Conservation (phyloP, 176 grass and related monocot species). For the Cocos nucifera region DNA sequence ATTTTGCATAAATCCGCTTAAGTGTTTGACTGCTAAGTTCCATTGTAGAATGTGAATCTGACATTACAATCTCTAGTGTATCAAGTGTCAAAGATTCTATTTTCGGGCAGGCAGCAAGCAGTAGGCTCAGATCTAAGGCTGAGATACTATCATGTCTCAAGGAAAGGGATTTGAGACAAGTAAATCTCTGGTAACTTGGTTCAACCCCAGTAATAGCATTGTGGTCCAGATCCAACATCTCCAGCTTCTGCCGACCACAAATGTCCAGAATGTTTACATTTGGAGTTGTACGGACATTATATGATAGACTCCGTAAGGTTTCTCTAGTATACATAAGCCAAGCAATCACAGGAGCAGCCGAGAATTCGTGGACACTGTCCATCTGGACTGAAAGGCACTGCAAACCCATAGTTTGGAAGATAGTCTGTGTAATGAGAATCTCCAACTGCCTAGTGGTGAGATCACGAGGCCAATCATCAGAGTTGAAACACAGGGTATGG, state of each 20-base stretch:
- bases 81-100: conserved; percentile 85
- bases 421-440: conserved; percentile 84
- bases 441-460: conserved; percentile 69
- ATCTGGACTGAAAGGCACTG: conserved; percentile 76
- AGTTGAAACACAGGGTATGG: conserved; percentile 64
- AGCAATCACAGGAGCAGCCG: conserved; percentile 79
- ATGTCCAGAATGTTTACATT: conserved; percentile 85
- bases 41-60: conserved; percentile 67
- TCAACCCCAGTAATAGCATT: conserved; percentile 79
- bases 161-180: conserved; percentile 88
- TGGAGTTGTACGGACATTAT: conserved; percentile 71
- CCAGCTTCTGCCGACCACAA: conserved; percentile 69
- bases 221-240: conserved; percentile 82
- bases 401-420: conserved; percentile 83
- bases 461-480: conserved; percentile 59
- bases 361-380: conserved; percentile 68
- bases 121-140: conserved; percentile 66
- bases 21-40: conserved; percentile 69
- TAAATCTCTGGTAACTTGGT: conserved; percentile 92
- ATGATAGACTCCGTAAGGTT: conserved; percentile 58
- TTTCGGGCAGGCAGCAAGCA: conserved; percentile 70
- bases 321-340: conserved; percentile 96
- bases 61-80: conserved; percentile 83
- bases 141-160: conserved; percentile 81
- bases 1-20: conserved; percentile 69